These are phyloP conservation scores for Linum usitatissimum DNA, from an alignment of 345 rosid genomes.

Conservation along the genomic window DNA sequence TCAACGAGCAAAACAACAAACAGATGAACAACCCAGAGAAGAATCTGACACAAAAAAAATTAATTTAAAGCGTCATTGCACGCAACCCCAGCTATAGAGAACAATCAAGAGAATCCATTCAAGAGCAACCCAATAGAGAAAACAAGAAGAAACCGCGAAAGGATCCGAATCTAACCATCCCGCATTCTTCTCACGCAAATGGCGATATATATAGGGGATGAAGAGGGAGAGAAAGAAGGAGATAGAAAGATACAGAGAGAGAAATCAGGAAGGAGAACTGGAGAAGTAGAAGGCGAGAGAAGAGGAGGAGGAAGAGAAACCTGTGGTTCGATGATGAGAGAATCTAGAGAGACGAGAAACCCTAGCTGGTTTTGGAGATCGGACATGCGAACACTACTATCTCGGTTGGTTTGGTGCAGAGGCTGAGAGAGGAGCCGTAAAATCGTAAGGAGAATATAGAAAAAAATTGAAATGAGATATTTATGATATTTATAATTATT, in stretches of 20 bases:
- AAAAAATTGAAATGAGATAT: not conserved
- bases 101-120: not conserved
- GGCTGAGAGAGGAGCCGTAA: not conserved
- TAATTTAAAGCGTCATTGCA: not conserved
- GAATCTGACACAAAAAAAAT: too few relatives aligned
- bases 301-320: not conserved
- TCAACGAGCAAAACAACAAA: not conserved
- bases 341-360: not conserved
- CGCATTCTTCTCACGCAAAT: not conserved
- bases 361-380: not conserved
- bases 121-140: not conserved
- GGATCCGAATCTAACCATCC: not conserved
- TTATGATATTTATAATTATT: not conserved
- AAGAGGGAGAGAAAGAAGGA: not conserved
- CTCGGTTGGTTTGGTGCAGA: not conserved
- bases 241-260: not conserved
- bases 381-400: not conserved
- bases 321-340: not conserved
- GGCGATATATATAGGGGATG: not conserved
- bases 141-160: not conserved
- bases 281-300: not conserved
- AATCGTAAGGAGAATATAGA: not conserved
- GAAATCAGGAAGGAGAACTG: not conserved
- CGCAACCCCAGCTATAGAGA: not conserved
- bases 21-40: not conserved